Conservation (phyloP, 2,329 filamentous ascomycete genomes). For the Reticulascus tulasneorum region DNA sequence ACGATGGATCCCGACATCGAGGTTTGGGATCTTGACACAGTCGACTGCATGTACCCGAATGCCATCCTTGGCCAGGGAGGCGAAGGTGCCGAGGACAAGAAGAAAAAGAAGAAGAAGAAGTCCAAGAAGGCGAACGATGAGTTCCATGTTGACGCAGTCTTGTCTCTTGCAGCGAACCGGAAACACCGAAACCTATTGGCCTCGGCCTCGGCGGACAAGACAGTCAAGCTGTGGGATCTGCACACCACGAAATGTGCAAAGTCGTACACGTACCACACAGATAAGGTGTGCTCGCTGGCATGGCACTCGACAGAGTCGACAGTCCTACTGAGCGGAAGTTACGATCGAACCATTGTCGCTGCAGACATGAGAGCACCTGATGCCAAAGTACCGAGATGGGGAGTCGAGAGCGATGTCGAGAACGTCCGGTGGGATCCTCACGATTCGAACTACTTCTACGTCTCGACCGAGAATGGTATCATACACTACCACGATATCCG, state of each 20-base stretch:
- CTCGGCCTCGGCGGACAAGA: constrained; percentile 93
- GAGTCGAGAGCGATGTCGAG: constrained; percentile 94
- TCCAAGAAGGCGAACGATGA: constrained; percentile 81
- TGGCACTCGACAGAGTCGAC: constrained; percentile 90
- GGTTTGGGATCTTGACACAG: constrained; percentile 93
- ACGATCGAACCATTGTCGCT: constrained; percentile 91
- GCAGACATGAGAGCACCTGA: constrained; percentile 94
- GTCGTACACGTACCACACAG: constrained; percentile 92
- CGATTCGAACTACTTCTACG: constrained; percentile 89
- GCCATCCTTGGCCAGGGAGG: constrained; percentile 82
- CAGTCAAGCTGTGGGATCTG: constrained; percentile 96
- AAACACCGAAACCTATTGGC: constrained; percentile 92
- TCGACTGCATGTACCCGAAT: constrained; percentile 98
- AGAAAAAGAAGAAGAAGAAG: constrained; percentile 90
- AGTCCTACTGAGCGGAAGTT: constrained; percentile 85
- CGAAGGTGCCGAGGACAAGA: constrained; percentile 52
- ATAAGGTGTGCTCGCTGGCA: constrained; percentile 94
- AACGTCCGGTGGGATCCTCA: constrained; percentile 90
- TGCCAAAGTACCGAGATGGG: constrained; percentile 77
- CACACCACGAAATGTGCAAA: constrained; percentile 90
- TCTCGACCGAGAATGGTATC: constrained; percentile 86
- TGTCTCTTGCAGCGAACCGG: constrained; percentile 87
- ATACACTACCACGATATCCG: constrained; percentile 91
- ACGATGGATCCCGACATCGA: constrained; percentile 99
- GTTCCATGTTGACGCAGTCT: constrained; percentile 90